Evolutionary conservation across 106 monocot genomes (phyloP).

Genomic region (Dactylorhiza incarnata): DNA sequence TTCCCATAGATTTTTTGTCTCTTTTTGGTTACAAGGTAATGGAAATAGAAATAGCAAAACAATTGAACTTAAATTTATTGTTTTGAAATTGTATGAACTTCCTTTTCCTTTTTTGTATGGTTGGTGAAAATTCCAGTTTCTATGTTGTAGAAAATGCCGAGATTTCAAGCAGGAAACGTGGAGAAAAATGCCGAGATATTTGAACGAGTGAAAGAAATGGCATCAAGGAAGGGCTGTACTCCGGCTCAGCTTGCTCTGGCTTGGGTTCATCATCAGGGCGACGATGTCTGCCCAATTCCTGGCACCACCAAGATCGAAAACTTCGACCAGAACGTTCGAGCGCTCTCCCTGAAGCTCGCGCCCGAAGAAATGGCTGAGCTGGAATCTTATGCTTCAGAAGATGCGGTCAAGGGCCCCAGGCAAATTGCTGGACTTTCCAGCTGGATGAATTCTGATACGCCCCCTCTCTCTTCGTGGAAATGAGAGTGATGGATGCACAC

Average conservation of each 20-base stretch:
- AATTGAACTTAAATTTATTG: too few relatives aligned
- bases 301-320: constrained; percentile 52
- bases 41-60: too few relatives aligned
- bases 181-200: constrained; percentile 46
- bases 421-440: constrained; percentile 2
- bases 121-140: too few relatives aligned
- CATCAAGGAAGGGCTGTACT: constrained; percentile 63
- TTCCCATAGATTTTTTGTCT: too few relatives aligned
- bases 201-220: constrained; percentile 52
- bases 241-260: constrained; percentile 73
- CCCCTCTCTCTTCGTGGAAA: constrained; percentile 44
- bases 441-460: constrained; percentile 48
- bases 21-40: too few relatives aligned
- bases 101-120: too few relatives aligned
- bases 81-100: too few relatives aligned
- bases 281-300: constrained; percentile 76
- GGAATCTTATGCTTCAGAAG: constrained; percentile 25
- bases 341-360: constrained; percentile 29
- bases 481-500: constrained; percentile 8
- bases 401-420: constrained; percentile 32
- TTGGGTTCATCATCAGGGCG: constrained; percentile 74
- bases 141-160: constrained; percentile 19
- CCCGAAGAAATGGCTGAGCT: constrained; percentile 40
- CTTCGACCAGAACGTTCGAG: constrained; percentile 43
- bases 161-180: constrained; percentile 55